A percentile compares a stretch with the other conserved stretches of the same genome.
Conservation (phyloP, 352 stramenopile species). For the Globisporangium perplexum region DNA sequence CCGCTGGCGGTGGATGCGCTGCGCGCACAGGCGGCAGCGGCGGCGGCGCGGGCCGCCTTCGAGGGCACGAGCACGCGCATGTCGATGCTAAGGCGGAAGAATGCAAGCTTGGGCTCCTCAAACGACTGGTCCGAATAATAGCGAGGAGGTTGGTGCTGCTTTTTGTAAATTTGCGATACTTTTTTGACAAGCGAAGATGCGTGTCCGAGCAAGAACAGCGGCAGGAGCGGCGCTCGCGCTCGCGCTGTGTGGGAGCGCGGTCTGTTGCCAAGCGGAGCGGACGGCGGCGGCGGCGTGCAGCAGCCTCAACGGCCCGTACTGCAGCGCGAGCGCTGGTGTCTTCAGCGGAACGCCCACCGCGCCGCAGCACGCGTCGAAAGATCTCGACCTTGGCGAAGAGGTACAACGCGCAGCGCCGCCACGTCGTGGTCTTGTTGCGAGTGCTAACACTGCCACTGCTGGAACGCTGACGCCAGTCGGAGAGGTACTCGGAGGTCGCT, state of each 20-base stretch:
- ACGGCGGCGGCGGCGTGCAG: conserved; percentile 28
- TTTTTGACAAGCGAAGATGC: conserved; percentile 3
- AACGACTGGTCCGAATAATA: no score
- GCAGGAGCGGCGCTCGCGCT: conserved; percentile 7
- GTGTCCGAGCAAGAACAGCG: conserved; percentile 13
- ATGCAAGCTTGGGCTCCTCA: no score
- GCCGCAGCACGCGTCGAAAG: conserved; percentile 29
- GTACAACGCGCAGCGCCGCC: conserved; percentile 5
- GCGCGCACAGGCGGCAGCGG: conserved; percentile 38
- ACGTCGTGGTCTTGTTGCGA: not conserved
- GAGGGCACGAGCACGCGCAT: conserved; percentile 42
- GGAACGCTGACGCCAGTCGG: conserved; percentile 13
- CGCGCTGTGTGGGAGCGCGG: not conserved
- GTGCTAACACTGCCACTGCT: not conserved
- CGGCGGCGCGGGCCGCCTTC: conserved; percentile 19
- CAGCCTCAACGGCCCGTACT: conserved; percentile 70
- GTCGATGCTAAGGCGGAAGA: not conserved
- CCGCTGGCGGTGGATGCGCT: conserved; percentile 20
- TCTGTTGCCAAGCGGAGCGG: not conserved
- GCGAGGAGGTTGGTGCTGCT: no score
- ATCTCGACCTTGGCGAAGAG: conserved; percentile 39
- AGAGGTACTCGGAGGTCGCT: conserved; percentile 16
- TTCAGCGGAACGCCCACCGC: conserved; percentile 23
- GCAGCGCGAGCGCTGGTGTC: conserved; percentile 11
- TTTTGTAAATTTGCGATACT: no score